Base-by-base conservation (phyloP, 345 rosid species). In the Erucastrum elatum region DNA sequence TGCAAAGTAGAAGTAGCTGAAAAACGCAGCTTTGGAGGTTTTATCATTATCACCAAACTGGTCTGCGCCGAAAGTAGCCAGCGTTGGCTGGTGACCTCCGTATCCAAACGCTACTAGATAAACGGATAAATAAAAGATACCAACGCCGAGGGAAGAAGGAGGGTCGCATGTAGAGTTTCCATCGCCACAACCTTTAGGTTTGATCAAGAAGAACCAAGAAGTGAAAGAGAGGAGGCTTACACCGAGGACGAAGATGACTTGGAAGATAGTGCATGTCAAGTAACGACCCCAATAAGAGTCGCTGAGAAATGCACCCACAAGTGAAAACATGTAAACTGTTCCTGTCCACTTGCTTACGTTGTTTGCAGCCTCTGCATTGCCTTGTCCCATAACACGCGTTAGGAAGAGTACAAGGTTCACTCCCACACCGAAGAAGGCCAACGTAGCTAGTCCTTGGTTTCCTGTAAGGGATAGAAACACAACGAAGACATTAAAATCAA, bases 211-310 rank as follows among this genome's bases (percentile, higher is more conserved):
- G 35, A 90, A 49, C 87, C 88, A 84, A 1, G 98, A 90, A 2
- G 86, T 67, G 26, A 88, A 35, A 6, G 98, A 89, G 15, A 92
- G 68, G 0, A 92, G 85, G 9, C 63, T 78, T 63, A 92, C 71
- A 8, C 98, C 98, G 3, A 62, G 13, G 17, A 72, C 73, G 26
- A 75, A 66, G 65, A 76, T 76, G 60, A 76, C 53, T 81, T 81
- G 84, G 74, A 76, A 81, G 25, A 81, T 81, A 2, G 77, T 51
- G 46, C 80, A 81, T 1, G 98, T 92, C 80, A 82, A 66, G 87
- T 87, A 92, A 30, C 98, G 91, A 27, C 98, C 98, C 98, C 97
- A 94, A 74, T 94, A 94, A 0, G 98, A 94, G 75, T 94, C 98
- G 9, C 98, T 92, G 13, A 94, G 94, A 82, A 94, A 94, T 21